Conservation (phyloP, 164 flowering plant species). For the Piper betle region DNA sequence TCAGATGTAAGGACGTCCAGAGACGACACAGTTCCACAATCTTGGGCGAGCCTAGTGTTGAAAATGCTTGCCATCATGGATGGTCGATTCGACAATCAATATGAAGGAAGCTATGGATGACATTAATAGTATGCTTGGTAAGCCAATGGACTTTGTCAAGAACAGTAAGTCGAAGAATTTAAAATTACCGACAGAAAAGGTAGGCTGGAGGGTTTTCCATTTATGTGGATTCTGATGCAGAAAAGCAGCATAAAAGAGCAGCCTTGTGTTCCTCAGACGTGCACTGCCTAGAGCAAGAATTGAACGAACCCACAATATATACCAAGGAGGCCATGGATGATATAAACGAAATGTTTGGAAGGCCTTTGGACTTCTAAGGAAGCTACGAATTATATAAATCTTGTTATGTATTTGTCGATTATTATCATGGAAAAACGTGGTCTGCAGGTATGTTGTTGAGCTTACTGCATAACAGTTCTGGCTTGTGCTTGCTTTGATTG, state of each 20-base stretch:
- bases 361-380: constrained; percentile 66
- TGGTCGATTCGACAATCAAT: constrained; percentile 90
- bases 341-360: constrained; percentile 79
- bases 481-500: too few relatives aligned
- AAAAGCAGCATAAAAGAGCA: constrained; percentile 5
- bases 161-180: constrained; percentile 34
- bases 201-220: constrained; percentile 44
- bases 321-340: constrained; percentile 90
- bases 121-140: constrained; percentile 82
- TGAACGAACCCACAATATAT: constrained; percentile 66
- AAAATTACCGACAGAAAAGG: constrained; percentile 17
- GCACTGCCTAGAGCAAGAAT: constrained; percentile 24
- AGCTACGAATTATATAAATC: neutral
- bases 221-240: constrained; percentile 51
- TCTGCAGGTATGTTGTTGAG: too few relatives aligned
- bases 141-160: constrained; percentile 79
- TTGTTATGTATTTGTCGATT: neutral
- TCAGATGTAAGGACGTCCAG: constrained; percentile 15
- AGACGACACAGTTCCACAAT: constrained; percentile 85
- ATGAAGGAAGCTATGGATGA: constrained; percentile 92
- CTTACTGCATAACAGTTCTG: too few relatives aligned
- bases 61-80: constrained; percentile 94
- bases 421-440: too few relatives aligned
- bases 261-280: constrained; percentile 18
- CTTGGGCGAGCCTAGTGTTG: constrained; percentile 59